phyloP scores from a whole-genome alignment of 148 eudicot genomes.

The Diospyros lotus region DNA sequence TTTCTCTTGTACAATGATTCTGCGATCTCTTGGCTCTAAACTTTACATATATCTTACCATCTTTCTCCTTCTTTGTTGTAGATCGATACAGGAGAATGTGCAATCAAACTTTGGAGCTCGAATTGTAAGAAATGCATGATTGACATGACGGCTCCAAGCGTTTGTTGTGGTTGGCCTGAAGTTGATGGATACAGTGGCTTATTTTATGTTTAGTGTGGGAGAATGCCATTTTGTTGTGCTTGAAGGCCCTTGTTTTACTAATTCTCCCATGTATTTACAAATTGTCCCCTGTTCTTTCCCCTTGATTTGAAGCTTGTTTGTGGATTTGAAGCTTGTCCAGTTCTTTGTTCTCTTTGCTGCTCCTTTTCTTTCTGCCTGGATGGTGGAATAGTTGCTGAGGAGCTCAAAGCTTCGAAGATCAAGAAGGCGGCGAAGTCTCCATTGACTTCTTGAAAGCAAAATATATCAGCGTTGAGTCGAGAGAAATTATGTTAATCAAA shows the following conservation, averaged over 20 bases:
- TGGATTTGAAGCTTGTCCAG: no score
- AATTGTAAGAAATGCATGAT: neutral
- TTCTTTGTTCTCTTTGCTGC: neutral
- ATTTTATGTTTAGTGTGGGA: no score
- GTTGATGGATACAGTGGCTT: neutral
- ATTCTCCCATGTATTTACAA: no score
- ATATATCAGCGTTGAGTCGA: no score
- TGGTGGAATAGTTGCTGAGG: no score
- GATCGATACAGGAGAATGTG: neutral
- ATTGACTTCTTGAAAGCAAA: neutral
- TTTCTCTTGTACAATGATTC: neutral
- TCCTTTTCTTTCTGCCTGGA: neutral
- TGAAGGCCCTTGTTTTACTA: no score
- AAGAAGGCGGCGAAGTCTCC: neutral
- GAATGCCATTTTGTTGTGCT: no score
- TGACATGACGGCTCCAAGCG: neutral
- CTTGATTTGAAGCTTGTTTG: no score
- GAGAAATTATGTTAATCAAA: no score
- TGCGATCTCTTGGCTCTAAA: neutral
- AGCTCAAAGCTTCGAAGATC: no score
- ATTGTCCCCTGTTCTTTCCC: no score
- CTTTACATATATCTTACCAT: neutral
- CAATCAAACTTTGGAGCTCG: conserved; percentile 1
- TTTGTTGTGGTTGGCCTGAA: neutral
- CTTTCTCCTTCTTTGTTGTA: neutral